A percentile compares a stretch with the other conserved stretches of the same genome.
Conservation (phyloP, 805 yeast species). For the Myxozyma udenii region DNA sequence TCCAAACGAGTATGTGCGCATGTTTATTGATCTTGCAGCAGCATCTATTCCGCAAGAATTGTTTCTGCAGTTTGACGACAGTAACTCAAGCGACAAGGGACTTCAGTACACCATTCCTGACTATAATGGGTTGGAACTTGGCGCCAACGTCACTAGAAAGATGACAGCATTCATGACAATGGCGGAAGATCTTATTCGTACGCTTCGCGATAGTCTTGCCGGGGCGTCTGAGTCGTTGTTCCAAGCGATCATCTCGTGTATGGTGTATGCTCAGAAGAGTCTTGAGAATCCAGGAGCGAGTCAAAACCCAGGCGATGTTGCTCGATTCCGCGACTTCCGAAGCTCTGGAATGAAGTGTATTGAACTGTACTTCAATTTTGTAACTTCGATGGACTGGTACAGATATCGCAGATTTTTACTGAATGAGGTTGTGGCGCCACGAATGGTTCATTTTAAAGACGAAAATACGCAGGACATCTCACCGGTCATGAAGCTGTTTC, state of each 20-base stretch:
- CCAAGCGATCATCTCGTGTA: slow-evolving; percentile 17
- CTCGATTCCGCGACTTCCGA: slow-evolving; percentile 58
- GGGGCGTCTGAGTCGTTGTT: slow-evolving; percentile 11
- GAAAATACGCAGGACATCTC: slow-evolving; percentile 86
- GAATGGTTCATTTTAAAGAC: slow-evolving; percentile 62
- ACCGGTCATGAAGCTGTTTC: slow-evolving; percentile 63
- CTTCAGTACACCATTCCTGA: slow-evolving; percentile 3
- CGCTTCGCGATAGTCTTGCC: slow-evolving; percentile 11
- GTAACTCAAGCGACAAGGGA: too few relatives aligned
- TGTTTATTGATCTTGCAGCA: slow-evolving; percentile 51
- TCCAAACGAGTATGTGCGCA: slow-evolving; percentile 48
- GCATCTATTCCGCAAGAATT: slow-evolving; percentile 20
- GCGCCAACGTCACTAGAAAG: slow-evolving; percentile 11
- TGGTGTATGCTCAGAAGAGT: slow-evolving; percentile 15
- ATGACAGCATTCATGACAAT: slow-evolving; percentile 31
- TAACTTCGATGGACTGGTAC: slow-evolving; percentile 59
- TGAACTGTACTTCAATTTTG: slow-evolving; percentile 50
- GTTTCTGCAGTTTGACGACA: slow-evolving; percentile 7
- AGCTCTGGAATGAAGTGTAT: slow-evolving; percentile 66
- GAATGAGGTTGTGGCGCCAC: slow-evolving; percentile 55
- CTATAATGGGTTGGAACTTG: slow-evolving; percentile 5
- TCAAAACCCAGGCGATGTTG: slow-evolving; percentile 24
- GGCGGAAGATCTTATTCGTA: slow-evolving; percentile 28
- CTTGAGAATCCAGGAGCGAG: slow-evolving; percentile 3
- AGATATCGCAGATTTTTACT: slow-evolving; percentile 51